Base-by-base conservation (phyloP, 345 rosid species). In the Euphorbia lathyris region DNA sequence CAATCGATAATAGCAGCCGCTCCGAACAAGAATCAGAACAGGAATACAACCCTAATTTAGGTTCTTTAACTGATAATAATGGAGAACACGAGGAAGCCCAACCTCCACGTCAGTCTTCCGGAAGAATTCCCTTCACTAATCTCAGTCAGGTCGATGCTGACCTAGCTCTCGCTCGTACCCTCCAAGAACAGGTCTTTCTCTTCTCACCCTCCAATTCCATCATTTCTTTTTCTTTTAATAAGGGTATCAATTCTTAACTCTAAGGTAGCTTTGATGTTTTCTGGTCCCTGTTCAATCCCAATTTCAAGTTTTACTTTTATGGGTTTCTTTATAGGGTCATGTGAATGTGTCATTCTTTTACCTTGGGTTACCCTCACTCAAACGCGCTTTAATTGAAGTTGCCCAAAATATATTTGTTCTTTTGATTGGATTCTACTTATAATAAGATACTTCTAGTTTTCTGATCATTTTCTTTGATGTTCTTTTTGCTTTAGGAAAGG, bases 81-180 rank as follows among this genome's bases (percentile, higher is more conserved):
- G 76, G 19, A 22, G 66, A 57, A 8, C 80, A 74, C 27, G 84
- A 72, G 5, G 86, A 78, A 27, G 78, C 61, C 50, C 68, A 75
- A 7, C 66, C 62, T 45, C 76, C 57, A 45, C 45, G 58, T 45
- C 83, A 69, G 34, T 72, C 88, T 27, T 70, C 93, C 1, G 26
- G 74, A 60, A 82, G 97, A 76, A 90, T 92, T 80, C 94, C 97
- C 36, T 95, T 95, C 73, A 80, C 90, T 75, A 75, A 83, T 76
- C 87, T 92, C 20, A 86, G 87, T 69, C 98, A 90, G 83, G 86
- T 87, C 56, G 98, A 95, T 71, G 94, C 99, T 45, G 97, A 92
- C 85, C 93, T 86, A 32, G 96, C 91, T 70, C 99, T 92, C 55
- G 97, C 98, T 27, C 90, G 96, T 20, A 82, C 90, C 67, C 94